These are phyloP conservation scores for Guillardia theta DNA, from an alignment of 78 protist genomes.

Conservation along the genomic window DNA sequence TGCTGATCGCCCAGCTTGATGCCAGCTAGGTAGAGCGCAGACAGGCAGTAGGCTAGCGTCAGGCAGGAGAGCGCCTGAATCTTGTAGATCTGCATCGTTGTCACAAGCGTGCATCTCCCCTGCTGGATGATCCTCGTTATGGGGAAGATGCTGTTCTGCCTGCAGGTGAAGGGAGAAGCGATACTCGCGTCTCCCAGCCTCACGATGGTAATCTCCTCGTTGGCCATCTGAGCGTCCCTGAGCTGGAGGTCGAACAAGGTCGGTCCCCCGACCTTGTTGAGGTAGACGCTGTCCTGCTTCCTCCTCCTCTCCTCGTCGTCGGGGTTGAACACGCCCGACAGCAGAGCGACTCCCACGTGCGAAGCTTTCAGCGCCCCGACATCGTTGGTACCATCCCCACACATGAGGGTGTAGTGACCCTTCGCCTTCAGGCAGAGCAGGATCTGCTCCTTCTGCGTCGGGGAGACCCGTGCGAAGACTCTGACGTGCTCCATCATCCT, in stretches of 20 bases:
- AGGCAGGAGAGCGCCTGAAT: constrained; percentile 20
- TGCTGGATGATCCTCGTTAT: constrained; percentile 74
- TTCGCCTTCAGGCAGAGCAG: constrained; percentile 42
- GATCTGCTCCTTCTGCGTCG: constrained; percentile 76
- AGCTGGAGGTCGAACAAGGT: too few relatives aligned
- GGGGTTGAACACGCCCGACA: neutral
- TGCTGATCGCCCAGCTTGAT: constrained; percentile 86
- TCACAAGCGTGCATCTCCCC: constrained; percentile 56
- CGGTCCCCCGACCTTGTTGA: too few relatives aligned
- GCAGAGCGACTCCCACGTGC: constrained; percentile 27
- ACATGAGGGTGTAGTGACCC: constrained; percentile 90
- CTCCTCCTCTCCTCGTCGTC: neutral
- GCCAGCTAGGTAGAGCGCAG: constrained; percentile 91
- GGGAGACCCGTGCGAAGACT: constrained; percentile 80
- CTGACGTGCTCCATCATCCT: neutral
- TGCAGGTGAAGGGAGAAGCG: constrained; percentile 97
- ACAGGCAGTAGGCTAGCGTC: neutral
- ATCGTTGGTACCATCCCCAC: constrained; percentile 99
- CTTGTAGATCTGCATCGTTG: constrained; percentile 32
- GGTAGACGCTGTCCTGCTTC: neutral
- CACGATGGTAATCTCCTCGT: constrained; percentile 41
- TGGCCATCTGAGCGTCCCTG: neutral
- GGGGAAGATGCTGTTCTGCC: constrained; percentile 46
- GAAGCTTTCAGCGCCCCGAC: constrained; percentile 98
- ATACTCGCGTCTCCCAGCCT: constrained; percentile 94